A percentile compares a stretch with the other conserved stretches of the same genome.
These are phyloP conservation scores for Powellomyces hirtus DNA, from an alignment of 192 early-diverging fungal genomes.

Conservation along the genomic window DNA sequence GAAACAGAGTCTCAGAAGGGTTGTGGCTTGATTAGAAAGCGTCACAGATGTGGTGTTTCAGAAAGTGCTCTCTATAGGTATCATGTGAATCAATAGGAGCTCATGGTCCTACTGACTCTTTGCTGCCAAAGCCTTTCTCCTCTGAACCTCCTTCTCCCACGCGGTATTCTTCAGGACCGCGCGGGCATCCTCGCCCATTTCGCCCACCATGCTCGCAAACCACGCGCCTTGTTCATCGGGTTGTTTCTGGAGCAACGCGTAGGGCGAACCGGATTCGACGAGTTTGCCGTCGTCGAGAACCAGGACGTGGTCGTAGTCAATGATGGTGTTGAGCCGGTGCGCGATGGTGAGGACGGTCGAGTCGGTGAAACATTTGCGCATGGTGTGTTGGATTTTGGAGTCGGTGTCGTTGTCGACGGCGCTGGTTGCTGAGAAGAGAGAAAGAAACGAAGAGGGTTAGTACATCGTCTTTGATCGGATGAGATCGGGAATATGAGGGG, in stretches of 20 bases:
- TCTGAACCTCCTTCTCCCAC: slow-evolving; percentile 20
- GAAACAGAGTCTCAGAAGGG: no score
- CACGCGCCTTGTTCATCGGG: slow-evolving; percentile 28
- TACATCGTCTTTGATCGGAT: no score
- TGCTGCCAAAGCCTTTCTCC: background rate
- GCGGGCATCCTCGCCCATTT: slow-evolving; percentile 46
- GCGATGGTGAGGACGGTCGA: slow-evolving; percentile 54
- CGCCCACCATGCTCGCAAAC: slow-evolving; percentile 45
- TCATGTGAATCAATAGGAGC: no score
- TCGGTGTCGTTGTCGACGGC: slow-evolving; percentile 48
- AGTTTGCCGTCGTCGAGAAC: slow-evolving; percentile 44
- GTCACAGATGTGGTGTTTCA: no score
- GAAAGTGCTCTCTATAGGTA: no score
- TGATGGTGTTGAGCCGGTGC: slow-evolving; percentile 47
- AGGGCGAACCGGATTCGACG: slow-evolving; percentile 54
- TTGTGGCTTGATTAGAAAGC: no score
- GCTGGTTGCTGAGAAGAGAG: slow-evolving; percentile 38
- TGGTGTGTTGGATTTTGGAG: slow-evolving; percentile 41
- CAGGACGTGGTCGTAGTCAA: slow-evolving; percentile 44
- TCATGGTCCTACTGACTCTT: no score
- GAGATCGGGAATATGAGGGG: no score
- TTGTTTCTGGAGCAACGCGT: slow-evolving; percentile 36
- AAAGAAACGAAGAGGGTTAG: no score
- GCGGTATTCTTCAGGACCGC: slow-evolving; percentile 31
- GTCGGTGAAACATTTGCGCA: slow-evolving; percentile 37